Evolutionary conservation across 2,329 filamentous ascomycete species (phyloP).

Genomic region (Amesomyces nigricolor): DNA sequence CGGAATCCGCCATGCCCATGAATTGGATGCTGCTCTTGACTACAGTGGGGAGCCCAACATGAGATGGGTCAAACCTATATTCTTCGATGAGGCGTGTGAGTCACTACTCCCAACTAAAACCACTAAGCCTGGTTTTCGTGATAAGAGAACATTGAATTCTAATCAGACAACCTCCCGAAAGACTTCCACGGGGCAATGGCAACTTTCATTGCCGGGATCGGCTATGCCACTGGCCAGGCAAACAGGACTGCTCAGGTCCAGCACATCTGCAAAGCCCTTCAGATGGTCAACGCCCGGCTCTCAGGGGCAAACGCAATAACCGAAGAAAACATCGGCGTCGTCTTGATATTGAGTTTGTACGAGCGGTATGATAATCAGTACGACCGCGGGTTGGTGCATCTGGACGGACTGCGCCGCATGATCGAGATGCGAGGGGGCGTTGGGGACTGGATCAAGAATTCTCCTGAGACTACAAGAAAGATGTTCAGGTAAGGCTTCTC

Average conservation of each 20-base stretch:
- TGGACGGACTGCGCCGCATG: constrained; percentile 30
- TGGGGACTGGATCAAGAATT: constrained; percentile 9
- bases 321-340: constrained; percentile 28
- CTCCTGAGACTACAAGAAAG: not conserved
- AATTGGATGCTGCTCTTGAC: constrained; percentile 6
- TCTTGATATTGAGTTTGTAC: constrained; percentile 27
- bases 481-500: constrained; percentile 4
- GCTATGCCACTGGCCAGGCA: not conserved
- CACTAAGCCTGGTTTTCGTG: no score
- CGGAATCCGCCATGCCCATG: constrained; percentile 3
- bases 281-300: constrained; percentile 29
- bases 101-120: not conserved
- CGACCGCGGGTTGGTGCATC: constrained; percentile 27
- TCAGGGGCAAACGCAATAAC: constrained; percentile 24
- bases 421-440: constrained; percentile 31
- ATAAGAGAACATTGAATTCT: no score
- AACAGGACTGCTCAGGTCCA: constrained; percentile 16
- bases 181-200: constrained; percentile 31
- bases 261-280: constrained; percentile 28
- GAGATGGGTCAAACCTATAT: constrained; percentile 5
- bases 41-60: not conserved
- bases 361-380: constrained; percentile 25
- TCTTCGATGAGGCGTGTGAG: constrained; percentile 29
- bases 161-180: not conserved
- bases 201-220: not conserved